Evolutionary conservation across 768 basidiomycete species (phyloP).

Genomic region (Trametes cingulata): DNA sequence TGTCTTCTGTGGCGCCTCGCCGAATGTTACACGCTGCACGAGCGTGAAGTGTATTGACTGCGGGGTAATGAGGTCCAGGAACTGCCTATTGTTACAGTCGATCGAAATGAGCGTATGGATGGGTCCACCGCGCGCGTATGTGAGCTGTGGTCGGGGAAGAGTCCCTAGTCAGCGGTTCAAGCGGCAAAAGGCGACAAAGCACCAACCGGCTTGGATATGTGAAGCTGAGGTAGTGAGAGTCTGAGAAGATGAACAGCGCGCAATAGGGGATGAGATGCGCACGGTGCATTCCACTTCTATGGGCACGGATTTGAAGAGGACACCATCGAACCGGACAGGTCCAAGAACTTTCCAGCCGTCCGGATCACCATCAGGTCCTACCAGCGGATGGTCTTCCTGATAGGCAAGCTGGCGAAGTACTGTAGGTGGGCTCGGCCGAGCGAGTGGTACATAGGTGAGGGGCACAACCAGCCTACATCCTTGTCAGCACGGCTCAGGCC

Average conservation of each 20-base stretch:
- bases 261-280: neutral
- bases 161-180: neutral
- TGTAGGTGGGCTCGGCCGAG: conserved; percentile 24
- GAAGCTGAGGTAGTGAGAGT: conserved; percentile 10
- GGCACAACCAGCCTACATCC: conserved; percentile 19
- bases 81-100: conserved; percentile 17
- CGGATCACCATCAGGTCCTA: conserved; percentile 27
- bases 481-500: neutral
- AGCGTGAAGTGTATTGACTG: conserved; percentile 18
- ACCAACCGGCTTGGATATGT: conserved; percentile 22
- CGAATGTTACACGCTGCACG: conserved; percentile 18
- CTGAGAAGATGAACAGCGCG: neutral
- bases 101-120: conserved; percentile 21
- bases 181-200: neutral
- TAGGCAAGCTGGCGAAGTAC: conserved; percentile 28
- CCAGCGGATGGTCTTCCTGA: conserved; percentile 21
- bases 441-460: conserved; percentile 23
- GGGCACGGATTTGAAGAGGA: conserved; percentile 22
- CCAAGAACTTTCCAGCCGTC: conserved; percentile 28
- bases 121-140: conserved; percentile 26
- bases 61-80: conserved; percentile 22
- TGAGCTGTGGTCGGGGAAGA: conserved; percentile 10
- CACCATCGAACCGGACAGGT: conserved; percentile 17
- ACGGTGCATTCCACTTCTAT: conserved; percentile 21
- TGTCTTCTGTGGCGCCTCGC: conserved; percentile 1